A percentile compares a stretch with the other conserved stretches of the same genome.
Evolutionary conservation across 2,329 filamentous ascomycete genomes (phyloP).

Genomic region (Penicillium nordicum): DNA sequence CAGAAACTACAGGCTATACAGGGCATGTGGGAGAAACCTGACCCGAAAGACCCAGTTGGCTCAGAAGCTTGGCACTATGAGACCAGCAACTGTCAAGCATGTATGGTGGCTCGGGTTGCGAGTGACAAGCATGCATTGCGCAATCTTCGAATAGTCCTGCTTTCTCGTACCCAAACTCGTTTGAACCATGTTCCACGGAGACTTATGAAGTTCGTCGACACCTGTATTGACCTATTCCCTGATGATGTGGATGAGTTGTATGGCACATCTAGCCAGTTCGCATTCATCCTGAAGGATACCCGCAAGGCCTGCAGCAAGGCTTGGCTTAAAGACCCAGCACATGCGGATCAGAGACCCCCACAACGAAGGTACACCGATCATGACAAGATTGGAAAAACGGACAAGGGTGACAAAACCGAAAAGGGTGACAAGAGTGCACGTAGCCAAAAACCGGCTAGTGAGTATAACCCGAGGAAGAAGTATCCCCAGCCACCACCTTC

Average conservation of each 20-base stretch:
- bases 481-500: not conserved
- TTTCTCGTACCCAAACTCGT: constrained; percentile 31
- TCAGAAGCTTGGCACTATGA: constrained; percentile 25
- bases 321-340: constrained; percentile 1
- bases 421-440: not conserved
- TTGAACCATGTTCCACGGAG: constrained; percentile 21
- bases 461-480: not conserved
- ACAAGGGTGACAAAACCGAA: not conserved
- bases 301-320: constrained; percentile 18
- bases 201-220: constrained; percentile 31
- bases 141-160: constrained; percentile 29
- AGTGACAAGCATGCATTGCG: constrained; percentile 24
- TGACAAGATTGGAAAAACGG: not conserved
- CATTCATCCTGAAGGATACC: constrained; percentile 20
- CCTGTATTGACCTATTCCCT: constrained; percentile 22
- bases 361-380: not conserved
- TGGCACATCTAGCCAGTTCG: constrained; percentile 16
- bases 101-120: constrained; percentile 35
- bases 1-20: constrained; percentile 25
- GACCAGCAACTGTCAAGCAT: constrained; percentile 36
- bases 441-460: not conserved
- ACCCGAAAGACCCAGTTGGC: not conserved
- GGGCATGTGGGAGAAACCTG: constrained; percentile 32
- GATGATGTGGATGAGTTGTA: constrained; percentile 8
- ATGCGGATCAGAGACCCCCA: not conserved